Evolutionary conservation across 176 grass and related monocot species (phyloP), one percentile per base, ranked within the genome.

Genomic region (Dendrocalamus sinicus): DNA sequence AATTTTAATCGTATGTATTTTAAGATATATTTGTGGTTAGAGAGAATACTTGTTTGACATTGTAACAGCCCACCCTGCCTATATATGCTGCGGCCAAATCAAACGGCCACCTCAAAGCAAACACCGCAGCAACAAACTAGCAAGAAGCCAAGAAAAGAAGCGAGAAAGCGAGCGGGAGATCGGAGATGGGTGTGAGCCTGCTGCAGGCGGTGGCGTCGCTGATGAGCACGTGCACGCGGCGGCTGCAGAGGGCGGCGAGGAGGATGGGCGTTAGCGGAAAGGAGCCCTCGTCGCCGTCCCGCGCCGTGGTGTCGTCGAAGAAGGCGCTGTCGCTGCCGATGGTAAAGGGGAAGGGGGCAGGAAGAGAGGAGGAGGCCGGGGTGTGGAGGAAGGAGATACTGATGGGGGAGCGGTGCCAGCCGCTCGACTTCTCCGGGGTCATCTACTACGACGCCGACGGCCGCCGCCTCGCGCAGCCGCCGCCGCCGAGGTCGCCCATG

Each of bases 371-470:
- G 22, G 88, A 75, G 22, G 84, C 9, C 63, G 93, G 78, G 67
- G 5, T 96, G 62, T 96, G 94, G 94, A 66, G 64, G 85, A 96
- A 86, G 89, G 86, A 83, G 83, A 96, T 96, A 50, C 48, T 98
- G 8, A 89, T 95, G 91, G 96, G 96, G 8, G 93, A 92, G 83
- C 75, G 90, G 61, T 95, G 96, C 81, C 91, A 88, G 82, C 96
- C 93, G 41, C 87, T 95, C 19, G 73, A 94, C 20, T 99, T 96
- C 94, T 90, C 96, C 61, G 96, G 93, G 0, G 91, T 86, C 65
- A 99, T 99, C 83, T 90, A 92, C 80, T 99, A 99, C 78, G 96
- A 99, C 73, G 85, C 86, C 70, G 79, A 92, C 9, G 96, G 96
- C 0, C 84, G 85, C 8, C 89, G 84, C 75, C 88, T 99, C 59